Conservation (phyloP, 129 eudicot species). For the Calendula officinalis region DNA sequence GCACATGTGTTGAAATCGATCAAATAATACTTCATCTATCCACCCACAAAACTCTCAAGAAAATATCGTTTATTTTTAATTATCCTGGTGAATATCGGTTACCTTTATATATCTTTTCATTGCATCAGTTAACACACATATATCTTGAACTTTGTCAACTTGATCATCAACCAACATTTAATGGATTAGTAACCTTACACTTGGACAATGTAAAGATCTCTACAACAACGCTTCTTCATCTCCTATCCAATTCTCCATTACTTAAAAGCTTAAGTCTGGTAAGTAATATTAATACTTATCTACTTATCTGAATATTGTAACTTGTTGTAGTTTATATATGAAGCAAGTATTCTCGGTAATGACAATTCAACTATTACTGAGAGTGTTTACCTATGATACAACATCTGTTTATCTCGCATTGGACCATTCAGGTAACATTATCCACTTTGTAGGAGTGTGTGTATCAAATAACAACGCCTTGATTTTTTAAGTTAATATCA, state of each 20-base stretch:
- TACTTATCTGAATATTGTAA: neutral
- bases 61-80: neutral
- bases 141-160: neutral
- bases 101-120: neutral
- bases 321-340: neutral
- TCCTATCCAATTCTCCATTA: constrained; percentile 1
- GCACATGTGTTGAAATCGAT: neutral
- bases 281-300: neutral
- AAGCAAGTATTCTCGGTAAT: too few species aligned
- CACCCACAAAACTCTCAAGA: neutral
- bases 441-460: too few species aligned
- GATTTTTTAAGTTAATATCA: too few species aligned
- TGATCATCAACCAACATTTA: neutral
- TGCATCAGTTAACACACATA: constrained; percentile 1
- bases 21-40: neutral
- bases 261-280: constrained; percentile 4
- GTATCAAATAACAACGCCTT: too few species aligned
- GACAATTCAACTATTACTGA: neutral
- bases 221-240: neutral
- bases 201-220: neutral
- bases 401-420: neutral
- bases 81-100: neutral
- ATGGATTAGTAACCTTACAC: constrained; percentile 1
- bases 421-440: neutral
- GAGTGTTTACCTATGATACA: constrained; percentile 11